phyloP scores from a whole-genome alignment of 371 early-diverging fungal species.

The Rhizopus microsporus region DNA sequence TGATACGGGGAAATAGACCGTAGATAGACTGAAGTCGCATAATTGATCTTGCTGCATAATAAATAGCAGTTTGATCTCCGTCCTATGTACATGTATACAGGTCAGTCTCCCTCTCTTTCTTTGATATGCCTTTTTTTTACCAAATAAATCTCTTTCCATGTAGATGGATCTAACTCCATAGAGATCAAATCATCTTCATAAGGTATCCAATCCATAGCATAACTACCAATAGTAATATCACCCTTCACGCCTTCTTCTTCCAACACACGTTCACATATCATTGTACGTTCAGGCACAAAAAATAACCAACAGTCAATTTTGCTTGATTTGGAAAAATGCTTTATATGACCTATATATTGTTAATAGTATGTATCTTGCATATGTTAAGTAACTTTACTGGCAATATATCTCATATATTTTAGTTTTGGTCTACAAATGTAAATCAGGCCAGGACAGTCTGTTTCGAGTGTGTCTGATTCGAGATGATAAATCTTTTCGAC shows the following conservation, averaged over 20 bases:
- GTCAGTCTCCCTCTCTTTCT: neutral
- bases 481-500: slow-evolving; percentile 91
- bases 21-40: slow-evolving; percentile 86
- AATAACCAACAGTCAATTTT: slow-evolving; percentile 69
- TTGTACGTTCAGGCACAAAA: slow-evolving; percentile 87
- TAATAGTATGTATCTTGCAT: neutral
- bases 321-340: slow-evolving; percentile 30
- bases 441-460: slow-evolving; percentile 72
- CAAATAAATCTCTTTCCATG: slow-evolving; percentile 82
- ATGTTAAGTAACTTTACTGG: slow-evolving; percentile 52
- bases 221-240: slow-evolving; percentile 83
- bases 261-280: slow-evolving; percentile 84
- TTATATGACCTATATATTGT: slow-evolving; percentile 42
- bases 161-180: slow-evolving; percentile 75
- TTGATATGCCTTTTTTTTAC: slow-evolving; percentile 32
- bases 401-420: slow-evolving; percentile 78
- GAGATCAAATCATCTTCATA: slow-evolving; percentile 91
- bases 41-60: slow-evolving; percentile 78
- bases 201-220: slow-evolving; percentile 87
- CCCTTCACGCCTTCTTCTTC: slow-evolving; percentile 92
- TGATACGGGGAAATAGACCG: slow-evolving; percentile 85
- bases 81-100: slow-evolving; percentile 47
- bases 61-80: slow-evolving; percentile 81
- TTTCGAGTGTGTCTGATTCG: slow-evolving; percentile 60
- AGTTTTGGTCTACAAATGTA: slow-evolving; percentile 84